A percentile compares a stretch with the other conserved stretches of the same genome.
These are phyloP conservation scores for Fusarium albosuccineum DNA, from an alignment of 2,329 filamentous ascomycete genomes.

Conservation along the genomic window DNA sequence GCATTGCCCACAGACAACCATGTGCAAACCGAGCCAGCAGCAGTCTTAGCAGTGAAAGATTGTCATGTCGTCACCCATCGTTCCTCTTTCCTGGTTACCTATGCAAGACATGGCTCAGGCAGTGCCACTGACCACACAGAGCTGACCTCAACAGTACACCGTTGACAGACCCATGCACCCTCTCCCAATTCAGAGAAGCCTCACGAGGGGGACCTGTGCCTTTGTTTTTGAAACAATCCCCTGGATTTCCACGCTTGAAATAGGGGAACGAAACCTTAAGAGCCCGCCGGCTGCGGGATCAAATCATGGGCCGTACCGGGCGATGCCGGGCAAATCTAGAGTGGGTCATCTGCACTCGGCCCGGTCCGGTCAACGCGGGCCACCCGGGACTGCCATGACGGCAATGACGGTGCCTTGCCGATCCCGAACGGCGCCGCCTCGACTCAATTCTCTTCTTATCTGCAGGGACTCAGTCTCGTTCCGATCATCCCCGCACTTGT, in stretches of 20 bases:
- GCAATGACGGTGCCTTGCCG: conserved; percentile 29
- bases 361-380: conserved; percentile 40
- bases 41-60: neutral
- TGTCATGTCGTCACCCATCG: conserved; percentile 8
- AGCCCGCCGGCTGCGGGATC: conserved; percentile 22
- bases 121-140: neutral
- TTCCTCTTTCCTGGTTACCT: neutral
- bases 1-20: conserved; percentile 6
- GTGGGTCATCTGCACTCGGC: conserved; percentile 36
- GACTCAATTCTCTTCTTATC: conserved; percentile 20
- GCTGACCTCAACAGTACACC: neutral
- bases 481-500: conserved; percentile 20
- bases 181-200: neutral
- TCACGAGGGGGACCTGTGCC: neutral
- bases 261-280: neutral
- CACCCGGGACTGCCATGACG: conserved; percentile 23
- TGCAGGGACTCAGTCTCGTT: conserved; percentile 29
- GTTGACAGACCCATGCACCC: neutral
- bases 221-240: conserved; percentile 6
- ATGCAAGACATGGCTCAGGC: conserved; percentile 3
- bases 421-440: conserved; percentile 19
- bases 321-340: conserved; percentile 28
- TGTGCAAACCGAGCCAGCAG: neutral
- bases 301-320: conserved; percentile 24
- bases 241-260: neutral